phyloP scores from a whole-genome alignment of 345 rosid genomes.

The Pelargonium nanum region DNA sequence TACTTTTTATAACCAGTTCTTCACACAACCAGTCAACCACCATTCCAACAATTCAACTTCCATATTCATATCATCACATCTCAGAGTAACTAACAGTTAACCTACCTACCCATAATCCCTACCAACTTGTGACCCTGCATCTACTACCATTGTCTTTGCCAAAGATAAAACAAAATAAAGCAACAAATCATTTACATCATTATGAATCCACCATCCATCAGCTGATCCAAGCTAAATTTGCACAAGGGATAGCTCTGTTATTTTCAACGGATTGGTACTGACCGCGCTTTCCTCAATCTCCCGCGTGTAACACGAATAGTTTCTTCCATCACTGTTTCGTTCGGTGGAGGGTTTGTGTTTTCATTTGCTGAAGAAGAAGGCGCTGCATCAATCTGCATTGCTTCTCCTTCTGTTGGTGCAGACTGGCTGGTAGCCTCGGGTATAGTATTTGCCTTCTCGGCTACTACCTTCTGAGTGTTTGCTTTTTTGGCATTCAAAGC shows the following conservation, averaged over 20 bases:
- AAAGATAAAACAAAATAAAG: not conserved
- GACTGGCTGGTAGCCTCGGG: constrained; percentile 27
- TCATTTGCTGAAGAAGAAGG: constrained; percentile 26
- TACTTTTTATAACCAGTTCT: not conserved
- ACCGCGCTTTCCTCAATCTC: constrained; percentile 37
- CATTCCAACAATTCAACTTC: no score
- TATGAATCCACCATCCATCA: not conserved
- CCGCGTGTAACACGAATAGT: constrained; percentile 27
- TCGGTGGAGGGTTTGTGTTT: constrained; percentile 25
- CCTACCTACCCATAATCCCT: not conserved
- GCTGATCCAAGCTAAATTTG: not conserved
- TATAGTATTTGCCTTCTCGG: constrained; percentile 11
- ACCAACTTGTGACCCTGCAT: not conserved
- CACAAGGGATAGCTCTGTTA: not conserved
- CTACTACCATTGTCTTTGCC: not conserved
- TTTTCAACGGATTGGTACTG: constrained; percentile 20
- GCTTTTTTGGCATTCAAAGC: constrained; percentile 15
- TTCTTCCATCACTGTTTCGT: constrained; percentile 47
- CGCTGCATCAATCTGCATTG: constrained; percentile 30
- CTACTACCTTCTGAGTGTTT: not conserved
- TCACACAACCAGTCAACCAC: not conserved
- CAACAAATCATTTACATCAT: not conserved
- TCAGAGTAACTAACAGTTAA: not conserved
- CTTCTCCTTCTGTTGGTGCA: constrained; percentile 28
- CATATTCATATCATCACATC: not conserved